Evolutionary conservation across 2,329 filamentous ascomycete genomes (phyloP), one percentile per base, ranked within the genome.

Genomic region (Allantophomopsis cytisporea): DNA sequence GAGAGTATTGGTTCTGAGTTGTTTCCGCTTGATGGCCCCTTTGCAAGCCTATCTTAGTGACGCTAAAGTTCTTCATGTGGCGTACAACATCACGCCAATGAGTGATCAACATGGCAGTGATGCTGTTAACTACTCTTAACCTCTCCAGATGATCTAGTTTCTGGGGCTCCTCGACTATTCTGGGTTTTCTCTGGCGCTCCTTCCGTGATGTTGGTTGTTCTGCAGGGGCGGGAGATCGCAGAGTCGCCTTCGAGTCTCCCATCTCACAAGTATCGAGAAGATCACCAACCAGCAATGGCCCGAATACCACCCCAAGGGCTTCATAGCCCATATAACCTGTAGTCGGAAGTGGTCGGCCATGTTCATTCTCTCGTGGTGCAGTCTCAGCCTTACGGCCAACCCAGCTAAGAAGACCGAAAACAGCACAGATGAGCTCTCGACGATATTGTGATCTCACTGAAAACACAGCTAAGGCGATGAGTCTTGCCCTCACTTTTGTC

Each of bases 21-120:
- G 10, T 3, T 28, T 28, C 23, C 23, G 10, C 8, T 28, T 28
- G 4, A 28, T 12, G 23, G 35, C 37, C 47, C 37, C 42, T 38
- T 40, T 38, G 43, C 31, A 35, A 42, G 41, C 28, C 36, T 41
- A 13, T 36, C 39, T 23, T 31, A 40, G 14, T 43, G 17, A 31
- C 42, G 17, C 41, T 38, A 2, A 78, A 50, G 33, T 59, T 64
- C 41, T 61, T 69, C 61, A 81, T 68, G 41, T 82, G 71, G 31
- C 66, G 62, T 34, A 79, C 71, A 10, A 80, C 64, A 36, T 79
- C 74, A 42, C 71, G 62, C 79, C 78, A 83, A 45, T 80, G 68
- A 1, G 67, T 60, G 37, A 82, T 73, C 5, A 83, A 58, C 75
- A 82, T 80, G 52, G 80, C 73, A 0, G 73, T 62, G 21, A 82